Base-by-base conservation (phyloP, 164 flowering plant species). In the Houttuynia cordata region DNA sequence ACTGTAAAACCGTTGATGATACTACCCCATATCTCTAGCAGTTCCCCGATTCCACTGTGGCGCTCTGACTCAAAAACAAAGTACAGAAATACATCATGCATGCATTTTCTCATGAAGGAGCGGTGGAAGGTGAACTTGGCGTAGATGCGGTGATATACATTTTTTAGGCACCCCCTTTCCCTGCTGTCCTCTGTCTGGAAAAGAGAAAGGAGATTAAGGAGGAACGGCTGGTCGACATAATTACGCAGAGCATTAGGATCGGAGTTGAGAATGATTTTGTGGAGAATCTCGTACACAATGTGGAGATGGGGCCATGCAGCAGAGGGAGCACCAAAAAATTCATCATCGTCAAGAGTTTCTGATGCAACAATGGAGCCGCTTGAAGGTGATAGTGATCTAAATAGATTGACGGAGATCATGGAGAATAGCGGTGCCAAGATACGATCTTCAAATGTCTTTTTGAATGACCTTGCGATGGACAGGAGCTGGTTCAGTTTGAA, bases 21-120 rank as follows among this genome's bases (percentile, higher is more conserved):
- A 45, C 82, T 83, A 45, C 91, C 96, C 80, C 84, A 85, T 39
- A 85, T 83, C 78, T 88, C 91, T 7, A 88, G 78, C 68, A 88
- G 23, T 34, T 88, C 96, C 8, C 77, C 81, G 1, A 88, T 79
- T 1, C 91, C 91, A 30, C 62, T 55, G 40, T 85, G 91, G 55
- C 75, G 72, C 56, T 82, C 89, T 8, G 67, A 61, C 68, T 81
- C 89, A 24, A 73, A 82, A 8, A 73, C 68, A 60, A 71, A 82
- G 52, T 65, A 67, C 64, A 83, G 60, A 71, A 88, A 82, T 20
- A 75, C 81, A 58, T 83, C 83, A 19, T 61, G 83, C 89, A 88
- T 85, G 0, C 86, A 64, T 59, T 85, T 85, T 59, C 91, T 49
- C 86, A 88, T 88, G 79, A 81, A 79, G 0, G 88, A 71, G 12